Percentiles rank a stretch among this genome's conserved stretches.
These are phyloP conservation scores for Crithidia thermophila DNA, from an alignment of 208 protist genomes.

Conservation along the genomic window DNA sequence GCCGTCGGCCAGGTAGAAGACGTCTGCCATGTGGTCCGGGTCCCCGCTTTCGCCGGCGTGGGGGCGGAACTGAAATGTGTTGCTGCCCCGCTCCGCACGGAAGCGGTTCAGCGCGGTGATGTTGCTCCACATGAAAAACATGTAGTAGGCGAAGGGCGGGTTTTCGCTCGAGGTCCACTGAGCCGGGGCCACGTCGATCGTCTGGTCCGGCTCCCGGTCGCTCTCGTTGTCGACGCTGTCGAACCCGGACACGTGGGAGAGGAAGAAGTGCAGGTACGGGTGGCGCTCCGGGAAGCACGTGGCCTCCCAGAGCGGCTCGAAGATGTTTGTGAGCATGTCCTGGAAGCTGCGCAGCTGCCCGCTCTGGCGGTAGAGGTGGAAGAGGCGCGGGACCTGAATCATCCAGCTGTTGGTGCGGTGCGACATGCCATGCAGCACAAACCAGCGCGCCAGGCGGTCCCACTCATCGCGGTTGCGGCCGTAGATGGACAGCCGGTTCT, in stretches of 20 bases:
- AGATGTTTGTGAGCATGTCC: constrained; percentile 96
- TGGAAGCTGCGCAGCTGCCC: constrained; percentile 87
- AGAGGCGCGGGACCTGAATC: constrained; percentile 95
- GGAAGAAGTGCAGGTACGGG: constrained; percentile 94
- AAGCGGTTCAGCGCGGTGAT: constrained; percentile 95
- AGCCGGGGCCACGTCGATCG: constrained; percentile 38
- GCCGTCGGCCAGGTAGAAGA: constrained; percentile 76
- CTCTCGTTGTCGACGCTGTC: constrained; percentile 98
- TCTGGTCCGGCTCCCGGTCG: constrained; percentile 63
- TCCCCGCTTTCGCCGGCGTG: constrained; percentile 96
- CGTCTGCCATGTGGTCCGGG: constrained; percentile 91
- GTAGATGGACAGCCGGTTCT: constrained; percentile 90
- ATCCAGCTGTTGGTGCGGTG: constrained; percentile 96
- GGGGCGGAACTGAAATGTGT: constrained; percentile 96
- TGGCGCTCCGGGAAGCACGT: constrained; percentile 91
- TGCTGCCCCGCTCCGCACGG: constrained; percentile 77
- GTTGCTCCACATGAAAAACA: constrained; percentile 99
- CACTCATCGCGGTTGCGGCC: constrained; percentile 66
- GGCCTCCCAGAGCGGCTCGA: constrained; percentile 98
- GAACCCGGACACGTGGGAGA: constrained; percentile 95
- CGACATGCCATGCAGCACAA: constrained; percentile 88
- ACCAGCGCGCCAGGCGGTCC: constrained; percentile 75
- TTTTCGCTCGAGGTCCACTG: constrained; percentile 62
- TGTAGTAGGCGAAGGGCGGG: constrained; percentile 93
- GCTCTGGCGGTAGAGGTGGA: constrained; percentile 67